Percentiles rank a stretch among this genome's conserved stretches.
Evolutionary conservation across 768 basidiomycete genomes (phyloP).

Genomic region (Amanita molliuscula): DNA sequence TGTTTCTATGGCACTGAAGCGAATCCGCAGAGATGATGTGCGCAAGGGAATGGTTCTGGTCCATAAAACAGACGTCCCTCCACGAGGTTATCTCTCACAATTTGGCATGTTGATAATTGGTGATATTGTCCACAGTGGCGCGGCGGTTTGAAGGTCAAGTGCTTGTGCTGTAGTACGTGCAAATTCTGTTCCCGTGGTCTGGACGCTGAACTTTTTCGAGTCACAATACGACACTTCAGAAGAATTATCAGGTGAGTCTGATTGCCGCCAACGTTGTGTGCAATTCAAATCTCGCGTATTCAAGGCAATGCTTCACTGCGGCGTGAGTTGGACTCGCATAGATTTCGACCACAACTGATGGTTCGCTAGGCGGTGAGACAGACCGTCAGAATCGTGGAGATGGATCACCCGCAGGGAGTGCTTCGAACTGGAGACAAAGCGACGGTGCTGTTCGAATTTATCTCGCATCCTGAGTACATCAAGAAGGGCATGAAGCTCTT

Average conservation of each 20-base stretch:
- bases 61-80: slow-evolving; percentile 66
- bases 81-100: slow-evolving; percentile 41
- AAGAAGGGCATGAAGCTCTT: slow-evolving; percentile 91
- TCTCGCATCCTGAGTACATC: slow-evolving; percentile 84
- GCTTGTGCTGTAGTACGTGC: slow-evolving; percentile 77
- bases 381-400: slow-evolving; percentile 82
- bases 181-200: not conserved
- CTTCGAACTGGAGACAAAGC: slow-evolving; percentile 93
- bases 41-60: slow-evolving; percentile 95
- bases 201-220: slow-evolving; percentile 22
- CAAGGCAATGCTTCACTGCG: slow-evolving; percentile 89
- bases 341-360: not conserved
- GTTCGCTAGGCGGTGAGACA: slow-evolving; percentile 70
- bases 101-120: not conserved
- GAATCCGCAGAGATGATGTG: slow-evolving; percentile 69
- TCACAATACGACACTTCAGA: slow-evolving; percentile 89
- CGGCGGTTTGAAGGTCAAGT: slow-evolving; percentile 89
- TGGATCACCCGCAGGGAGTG: slow-evolving; percentile 84
- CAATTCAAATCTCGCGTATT: not conserved
- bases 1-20: slow-evolving; percentile 87
- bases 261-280: not conserved
- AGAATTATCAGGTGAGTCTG: slow-evolving; percentile 72
- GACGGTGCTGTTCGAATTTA: slow-evolving; percentile 91
- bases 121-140: slow-evolving; percentile 39
- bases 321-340: slow-evolving; percentile 33